Evolutionary conservation across 495 filamentous ascomycete genomes (phyloP), one percentile per base, ranked within the genome.

Genomic region (Trichoderma asperelloides): DNA sequence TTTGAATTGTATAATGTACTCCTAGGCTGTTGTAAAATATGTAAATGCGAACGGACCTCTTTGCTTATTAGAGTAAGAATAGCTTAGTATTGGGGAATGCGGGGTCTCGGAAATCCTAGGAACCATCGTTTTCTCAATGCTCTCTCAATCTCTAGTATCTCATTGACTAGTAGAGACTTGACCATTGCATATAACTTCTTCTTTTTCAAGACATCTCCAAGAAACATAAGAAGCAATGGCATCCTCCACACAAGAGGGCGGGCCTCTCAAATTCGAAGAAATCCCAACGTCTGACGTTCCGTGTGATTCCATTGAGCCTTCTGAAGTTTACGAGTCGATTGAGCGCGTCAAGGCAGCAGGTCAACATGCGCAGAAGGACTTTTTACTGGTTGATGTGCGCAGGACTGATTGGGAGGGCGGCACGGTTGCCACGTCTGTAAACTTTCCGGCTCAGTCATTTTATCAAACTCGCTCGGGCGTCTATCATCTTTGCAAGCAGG

Each of bases 361-460:
- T 13, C 68, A 39, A 13, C 12, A 37, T 7, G 33, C 39, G 11
- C 62, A 63, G 2, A 69, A 30, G 0, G 69, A 69, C n/a, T 70
- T 74, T 65, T 65, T 76, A 18, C 62, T 78, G 7, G 71, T 76
- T 39, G 75, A 78, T 68, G 71, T 69, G 37, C 69, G 74, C 21
- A 70, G 73, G 8, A 70, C 65, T 7, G 76, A 75, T 33, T 78
- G 71, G 63, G 70, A 66, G 5, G 76, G 76, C 6, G 76, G 72
- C 0, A 77, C 70, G 15, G 65, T 78, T 43, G 28, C 63, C 2
- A 71, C 74, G 33, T 69, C 73, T 33, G 68, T 83, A 57, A 84
- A 84, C 69, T 64, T 84, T 21, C 79, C 81, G 3, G 81, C 81
- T 0, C 81, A 84, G 49, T 77, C 75, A 64, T 80, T 82, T 74